phyloP scores from a whole-genome alignment of 129 eudicot species.

The Lactuca saligna region DNA sequence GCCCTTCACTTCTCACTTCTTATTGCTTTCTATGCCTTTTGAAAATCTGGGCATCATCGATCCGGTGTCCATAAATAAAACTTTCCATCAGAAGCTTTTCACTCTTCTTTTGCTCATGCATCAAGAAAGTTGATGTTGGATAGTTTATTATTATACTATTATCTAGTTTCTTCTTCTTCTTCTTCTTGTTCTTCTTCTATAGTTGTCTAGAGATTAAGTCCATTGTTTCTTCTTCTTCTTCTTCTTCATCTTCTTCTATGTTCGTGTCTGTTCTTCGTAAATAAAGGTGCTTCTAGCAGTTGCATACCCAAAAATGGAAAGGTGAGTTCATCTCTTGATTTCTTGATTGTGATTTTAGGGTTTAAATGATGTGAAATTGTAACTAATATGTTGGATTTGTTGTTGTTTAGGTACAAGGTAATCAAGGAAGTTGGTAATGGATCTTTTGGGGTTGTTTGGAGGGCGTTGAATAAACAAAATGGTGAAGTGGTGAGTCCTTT shows the following conservation, averaged over 20 bases:
- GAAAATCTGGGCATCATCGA: conserved; percentile 27
- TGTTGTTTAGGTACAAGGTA: conserved; percentile 58
- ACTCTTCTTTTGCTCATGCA: conserved; percentile 37
- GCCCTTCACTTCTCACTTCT: conserved; percentile 41
- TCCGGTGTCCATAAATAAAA: conserved; percentile 47
- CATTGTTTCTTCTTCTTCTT: conserved; percentile 21
- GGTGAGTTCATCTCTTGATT: conserved; percentile 40
- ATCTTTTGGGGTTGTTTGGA: conserved; percentile 97
- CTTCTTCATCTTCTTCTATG: conserved; percentile 31
- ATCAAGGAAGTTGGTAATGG: conserved; percentile 97
- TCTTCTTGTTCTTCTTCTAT: conserved; percentile 17
- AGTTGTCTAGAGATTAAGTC: conserved; percentile 38
- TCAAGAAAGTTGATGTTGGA: conserved; percentile 47
- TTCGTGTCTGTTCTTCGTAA: conserved; percentile 35
- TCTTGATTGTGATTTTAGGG: conserved; percentile 4
- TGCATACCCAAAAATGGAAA: conserved; percentile 65
- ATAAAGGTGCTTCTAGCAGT: conserved; percentile 49
- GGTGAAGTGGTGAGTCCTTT: conserved; percentile 84
- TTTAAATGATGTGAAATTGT: neutral
- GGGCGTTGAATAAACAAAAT: conserved; percentile 82
- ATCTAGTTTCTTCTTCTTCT: conserved; percentile 32
- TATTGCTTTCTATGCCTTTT: conserved; percentile 29
- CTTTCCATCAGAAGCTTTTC: conserved; percentile 40
- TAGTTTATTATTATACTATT: conserved; percentile 39
- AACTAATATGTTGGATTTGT: neutral